Evolutionary conservation across 2,329 filamentous ascomycete genomes (phyloP).

Genomic region (Fusarium phyllophilum): DNA sequence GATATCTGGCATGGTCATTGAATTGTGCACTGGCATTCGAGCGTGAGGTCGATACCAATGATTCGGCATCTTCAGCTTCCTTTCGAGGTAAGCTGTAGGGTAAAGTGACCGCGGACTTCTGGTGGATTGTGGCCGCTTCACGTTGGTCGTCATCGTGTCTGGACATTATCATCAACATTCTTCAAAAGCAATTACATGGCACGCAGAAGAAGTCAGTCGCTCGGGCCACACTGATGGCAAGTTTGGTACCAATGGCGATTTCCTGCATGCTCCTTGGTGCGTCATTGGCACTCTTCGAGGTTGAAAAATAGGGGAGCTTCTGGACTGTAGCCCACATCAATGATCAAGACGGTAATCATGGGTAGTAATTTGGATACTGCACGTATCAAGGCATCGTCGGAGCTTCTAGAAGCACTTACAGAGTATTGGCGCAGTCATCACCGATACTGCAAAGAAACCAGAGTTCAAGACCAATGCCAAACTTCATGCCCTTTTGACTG

Average conservation of each 20-base stretch:
- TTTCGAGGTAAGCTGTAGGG: not conserved
- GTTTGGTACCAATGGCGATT: not conserved
- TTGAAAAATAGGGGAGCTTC: not conserved
- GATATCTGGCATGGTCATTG: not conserved
- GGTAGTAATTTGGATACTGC: not conserved
- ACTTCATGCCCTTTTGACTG: not conserved
- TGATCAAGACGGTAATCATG: accelerated
- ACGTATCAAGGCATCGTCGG: not conserved
- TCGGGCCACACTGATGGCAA: accelerated
- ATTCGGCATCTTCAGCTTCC: accelerated
- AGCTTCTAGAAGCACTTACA: not conserved
- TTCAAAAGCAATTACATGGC: no score
- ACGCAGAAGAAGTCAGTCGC: accelerated
- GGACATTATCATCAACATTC: no score
- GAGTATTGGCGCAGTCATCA: no score
- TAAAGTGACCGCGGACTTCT: not conserved
- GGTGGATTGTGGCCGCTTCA: not conserved
- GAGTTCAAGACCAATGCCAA: not conserved
- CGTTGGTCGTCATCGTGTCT: not conserved
- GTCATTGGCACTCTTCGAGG: not conserved
- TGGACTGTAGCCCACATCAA: not conserved
- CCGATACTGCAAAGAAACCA: not conserved
- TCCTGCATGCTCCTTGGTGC: not conserved
- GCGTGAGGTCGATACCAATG: accelerated
- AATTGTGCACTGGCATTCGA: not conserved